phyloP scores from a whole-genome alignment of 257 asterid species.

The Eucommia ulmoides region DNA sequence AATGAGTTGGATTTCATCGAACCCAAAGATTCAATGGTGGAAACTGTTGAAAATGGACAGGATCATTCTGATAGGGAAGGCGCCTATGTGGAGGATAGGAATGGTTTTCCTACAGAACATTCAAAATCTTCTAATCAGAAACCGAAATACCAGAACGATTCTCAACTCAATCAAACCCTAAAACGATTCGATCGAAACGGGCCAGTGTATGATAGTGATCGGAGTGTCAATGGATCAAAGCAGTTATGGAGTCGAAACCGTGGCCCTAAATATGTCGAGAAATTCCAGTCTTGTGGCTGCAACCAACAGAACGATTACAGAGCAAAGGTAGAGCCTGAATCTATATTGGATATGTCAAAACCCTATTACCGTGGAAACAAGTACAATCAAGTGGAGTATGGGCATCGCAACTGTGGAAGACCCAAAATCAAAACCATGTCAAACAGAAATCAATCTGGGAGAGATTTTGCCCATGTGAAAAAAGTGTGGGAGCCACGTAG shows the following conservation, averaged over 20 bases:
- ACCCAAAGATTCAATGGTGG: constrained; percentile 36
- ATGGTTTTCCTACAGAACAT: constrained; percentile 25
- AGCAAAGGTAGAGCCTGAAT: constrained; percentile 44
- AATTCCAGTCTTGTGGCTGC: constrained; percentile 54
- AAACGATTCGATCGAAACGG: constrained; percentile 63
- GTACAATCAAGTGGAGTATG: constrained; percentile 35
- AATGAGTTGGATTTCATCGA: too few relatives aligned
- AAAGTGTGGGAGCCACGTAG: constrained; percentile 97
- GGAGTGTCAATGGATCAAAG: constrained; percentile 31
- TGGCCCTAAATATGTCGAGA: constrained; percentile 38
- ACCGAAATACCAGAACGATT: constrained; percentile 49
- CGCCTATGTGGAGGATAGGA: constrained; percentile 32
- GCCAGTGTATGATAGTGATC: constrained; percentile 44
- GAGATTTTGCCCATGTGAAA: constrained; percentile 31
- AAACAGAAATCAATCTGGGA: constrained; percentile 25
- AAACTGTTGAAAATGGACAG: constrained; percentile 45
- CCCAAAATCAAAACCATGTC: constrained; percentile 39
- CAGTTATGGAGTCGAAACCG: constrained; percentile 46
- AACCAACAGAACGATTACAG: constrained; percentile 48
- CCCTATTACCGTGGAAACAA: constrained; percentile 44
- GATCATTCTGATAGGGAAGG: constrained; percentile 37
- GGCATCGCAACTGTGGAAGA: constrained; percentile 42
- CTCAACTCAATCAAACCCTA: constrained; percentile 33
- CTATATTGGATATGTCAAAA: constrained; percentile 47
- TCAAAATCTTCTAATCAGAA: constrained; percentile 49